Conservation (phyloP, 1,284 basidiomycete species). For the Golubevia sp. region DNA sequence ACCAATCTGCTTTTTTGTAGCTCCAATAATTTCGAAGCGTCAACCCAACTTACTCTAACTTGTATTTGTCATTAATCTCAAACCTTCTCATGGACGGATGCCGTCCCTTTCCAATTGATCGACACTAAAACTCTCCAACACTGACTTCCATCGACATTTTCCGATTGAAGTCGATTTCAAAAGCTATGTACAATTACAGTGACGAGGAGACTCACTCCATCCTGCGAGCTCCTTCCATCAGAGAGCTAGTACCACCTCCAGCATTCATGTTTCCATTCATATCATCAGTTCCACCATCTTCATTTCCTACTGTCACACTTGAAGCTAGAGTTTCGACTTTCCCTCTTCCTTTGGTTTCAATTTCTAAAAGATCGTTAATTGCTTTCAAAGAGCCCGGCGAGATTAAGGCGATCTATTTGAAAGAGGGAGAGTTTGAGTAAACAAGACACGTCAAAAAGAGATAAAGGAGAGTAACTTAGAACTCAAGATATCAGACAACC, state of each 20-base stretch:
- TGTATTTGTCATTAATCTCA: too few relatives aligned
- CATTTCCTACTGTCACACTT: constrained; percentile 30
- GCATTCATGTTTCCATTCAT: constrained; percentile 16
- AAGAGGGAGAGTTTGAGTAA: constrained; percentile 8
- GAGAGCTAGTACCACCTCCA: not conserved
- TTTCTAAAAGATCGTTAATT: constrained; percentile 85
- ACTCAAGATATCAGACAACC: not conserved
- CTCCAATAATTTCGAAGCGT: too few relatives aligned
- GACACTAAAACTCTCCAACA: too few relatives aligned
- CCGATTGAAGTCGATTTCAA: too few relatives aligned
- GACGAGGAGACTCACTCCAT: not conserved
- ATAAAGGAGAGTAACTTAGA: constrained; percentile 6
- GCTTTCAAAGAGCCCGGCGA: constrained; percentile 88
- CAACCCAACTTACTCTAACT: too few relatives aligned
- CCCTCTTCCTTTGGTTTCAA: constrained; percentile 79
- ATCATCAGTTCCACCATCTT: constrained; percentile 41
- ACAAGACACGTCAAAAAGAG: not conserved
- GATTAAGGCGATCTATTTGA: constrained; percentile 77
- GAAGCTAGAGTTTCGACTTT: constrained; percentile 65
- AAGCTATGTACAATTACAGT: too few relatives aligned
- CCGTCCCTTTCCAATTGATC: too few relatives aligned
- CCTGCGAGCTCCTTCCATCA: not conserved
- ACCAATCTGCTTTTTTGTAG: too few relatives aligned
- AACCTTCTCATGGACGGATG: too few relatives aligned
- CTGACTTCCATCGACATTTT: too few relatives aligned